Evolutionary conservation across 164 flowering plant species (phyloP), one percentile per base, ranked within the genome.

Genomic region (Macadamia tetraphylla): DNA sequence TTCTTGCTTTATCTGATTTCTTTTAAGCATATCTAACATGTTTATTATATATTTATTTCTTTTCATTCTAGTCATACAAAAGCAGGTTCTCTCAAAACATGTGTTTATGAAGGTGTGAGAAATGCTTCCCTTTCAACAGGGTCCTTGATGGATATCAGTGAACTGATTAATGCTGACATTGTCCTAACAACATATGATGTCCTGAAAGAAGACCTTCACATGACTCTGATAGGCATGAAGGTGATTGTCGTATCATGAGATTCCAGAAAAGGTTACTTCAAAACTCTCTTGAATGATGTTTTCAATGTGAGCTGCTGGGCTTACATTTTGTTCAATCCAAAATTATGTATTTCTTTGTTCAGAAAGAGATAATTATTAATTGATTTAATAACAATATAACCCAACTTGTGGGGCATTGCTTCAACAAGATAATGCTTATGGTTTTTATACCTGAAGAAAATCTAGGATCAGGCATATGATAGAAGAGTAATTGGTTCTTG

Each of bases 131-230:
- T 85, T 70, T 83, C 88, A 62, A 64, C 72, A 70, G 69, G 73
- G 70, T 75, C 86, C 67, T 60, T 60, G 6, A 68, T 73, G 70
- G 88, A 83, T 71, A 72, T 94, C 46, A 72, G 69, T 40, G 85
- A 92, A 71, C 88, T 94, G 67, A 75, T 85, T 60, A 70, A 63
- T 77, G 87, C 94, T 76, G 97, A 94, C 72, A 85, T 94, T 70
- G 97, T 94, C 30, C 74, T 94, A 69, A 94, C 99, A 71, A 87
- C 97, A 32, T 94, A 94, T 78, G 99, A 94, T 78, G 87, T 90
- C n/a, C 85, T 94, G 65, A 90, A 81, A 76, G 97, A 88, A 69
- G 99, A 94, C 75, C 74, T 92, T 89, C 92, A 15, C 97, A 92
- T 76, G 99, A 92, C 76, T 78, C 85, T 68, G 97, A 92, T 68